Conservation (phyloP, 768 basidiomycete species). For the Pseudohyphozyma bogoriensis region DNA sequence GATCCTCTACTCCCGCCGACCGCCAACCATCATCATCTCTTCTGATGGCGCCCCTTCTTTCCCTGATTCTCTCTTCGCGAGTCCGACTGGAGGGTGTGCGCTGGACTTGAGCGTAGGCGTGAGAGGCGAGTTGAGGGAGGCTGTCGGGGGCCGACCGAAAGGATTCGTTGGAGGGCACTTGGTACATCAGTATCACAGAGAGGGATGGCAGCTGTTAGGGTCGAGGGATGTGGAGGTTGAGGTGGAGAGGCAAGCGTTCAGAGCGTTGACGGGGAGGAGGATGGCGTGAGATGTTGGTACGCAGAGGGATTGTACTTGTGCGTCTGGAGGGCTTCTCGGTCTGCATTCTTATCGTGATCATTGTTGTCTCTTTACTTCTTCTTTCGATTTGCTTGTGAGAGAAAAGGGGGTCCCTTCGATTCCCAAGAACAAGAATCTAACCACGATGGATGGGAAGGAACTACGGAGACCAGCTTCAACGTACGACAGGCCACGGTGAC, state of each 20-base stretch:
- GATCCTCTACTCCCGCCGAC: conserved; percentile 13
- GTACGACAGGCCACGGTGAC: too few species aligned
- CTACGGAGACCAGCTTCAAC: too few species aligned
- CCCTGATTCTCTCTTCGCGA: conserved; percentile 15
- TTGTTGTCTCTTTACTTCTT: too few species aligned
- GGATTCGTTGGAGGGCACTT: too few species aligned
- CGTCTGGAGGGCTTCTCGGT: too few species aligned
- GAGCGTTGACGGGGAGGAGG: conserved; percentile 24
- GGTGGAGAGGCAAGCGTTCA: conserved; percentile 20
- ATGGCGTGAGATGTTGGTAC: conserved; percentile 1
- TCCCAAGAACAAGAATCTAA: too few species aligned
- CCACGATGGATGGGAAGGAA: too few species aligned
- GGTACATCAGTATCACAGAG: too few species aligned
- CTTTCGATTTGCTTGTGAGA: too few species aligned
- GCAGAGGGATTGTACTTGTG: neutral
- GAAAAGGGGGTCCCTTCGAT: too few species aligned
- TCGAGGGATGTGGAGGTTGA: conserved; percentile 10
- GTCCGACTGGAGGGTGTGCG: conserved; percentile 13
- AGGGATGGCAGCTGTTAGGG: conserved; percentile 24
- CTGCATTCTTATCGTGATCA: too few species aligned
- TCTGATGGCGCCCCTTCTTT: conserved; percentile 4
- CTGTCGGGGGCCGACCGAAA: neutral
- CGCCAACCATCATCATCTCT: conserved; percentile 22
- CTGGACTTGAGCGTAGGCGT: conserved; percentile 7
- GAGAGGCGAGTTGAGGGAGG: neutral